A percentile compares a stretch with the other conserved stretches of the same genome.
phyloP scores from a whole-genome alignment of 2,329 filamentous ascomycete species.

The Truncatella angustata region DNA sequence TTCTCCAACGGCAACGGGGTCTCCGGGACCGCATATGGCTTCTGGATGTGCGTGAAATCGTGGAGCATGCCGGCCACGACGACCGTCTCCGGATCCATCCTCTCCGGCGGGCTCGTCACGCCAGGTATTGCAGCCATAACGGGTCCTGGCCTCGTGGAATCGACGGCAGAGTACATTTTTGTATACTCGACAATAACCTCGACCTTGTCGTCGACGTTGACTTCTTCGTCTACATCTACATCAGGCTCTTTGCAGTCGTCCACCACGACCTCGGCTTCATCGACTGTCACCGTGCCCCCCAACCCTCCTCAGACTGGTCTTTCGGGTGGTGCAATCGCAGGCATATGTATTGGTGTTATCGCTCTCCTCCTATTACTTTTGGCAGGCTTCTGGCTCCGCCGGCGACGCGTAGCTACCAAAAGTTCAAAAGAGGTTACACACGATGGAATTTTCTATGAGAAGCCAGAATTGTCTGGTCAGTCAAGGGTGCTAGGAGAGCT shows the following conservation, averaged over 20 bases:
- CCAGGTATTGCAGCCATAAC: neutral
- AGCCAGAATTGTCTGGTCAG: neutral
- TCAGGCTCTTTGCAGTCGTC: neutral
- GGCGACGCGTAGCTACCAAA: neutral
- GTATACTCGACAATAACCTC: neutral
- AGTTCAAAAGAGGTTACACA: neutral
- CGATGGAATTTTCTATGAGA: neutral
- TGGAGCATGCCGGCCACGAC: neutral
- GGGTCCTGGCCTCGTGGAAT: neutral
- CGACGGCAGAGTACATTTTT: neutral
- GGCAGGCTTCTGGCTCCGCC: neutral
- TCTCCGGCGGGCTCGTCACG: neutral
- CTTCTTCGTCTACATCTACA: neutral
- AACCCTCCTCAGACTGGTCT: neutral
- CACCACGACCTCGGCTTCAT: neutral
- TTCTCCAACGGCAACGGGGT: neutral
- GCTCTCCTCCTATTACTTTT: neutral
- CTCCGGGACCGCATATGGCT: neutral
- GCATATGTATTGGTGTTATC: neutral
- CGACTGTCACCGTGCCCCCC: neutral
- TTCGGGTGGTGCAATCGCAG: neutral
- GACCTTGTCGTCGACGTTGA: neutral
- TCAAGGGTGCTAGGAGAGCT: neutral
- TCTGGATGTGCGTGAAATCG: neutral
- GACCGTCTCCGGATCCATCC: neutral